These are phyloP conservation scores for Dittrichia graveolens DNA, from an alignment of 129 eudicot species.

Conservation along the genomic window DNA sequence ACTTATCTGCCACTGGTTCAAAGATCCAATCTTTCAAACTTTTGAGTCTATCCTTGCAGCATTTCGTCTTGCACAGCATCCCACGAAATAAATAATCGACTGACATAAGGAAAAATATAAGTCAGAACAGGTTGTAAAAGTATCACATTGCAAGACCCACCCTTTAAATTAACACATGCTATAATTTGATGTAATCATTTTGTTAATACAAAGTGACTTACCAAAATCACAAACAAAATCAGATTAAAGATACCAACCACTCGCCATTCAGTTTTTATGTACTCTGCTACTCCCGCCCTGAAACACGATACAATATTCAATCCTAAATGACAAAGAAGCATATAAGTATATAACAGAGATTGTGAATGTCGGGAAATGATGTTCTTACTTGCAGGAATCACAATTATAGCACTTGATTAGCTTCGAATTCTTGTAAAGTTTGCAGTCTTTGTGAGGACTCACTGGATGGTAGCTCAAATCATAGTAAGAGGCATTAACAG, in stretches of 20 bases:
- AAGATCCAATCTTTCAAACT: slow-evolving; percentile 43
- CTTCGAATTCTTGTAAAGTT: slow-evolving; percentile 69
- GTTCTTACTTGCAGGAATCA: slow-evolving; percentile 90
- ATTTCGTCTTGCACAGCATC: slow-evolving; percentile 87
- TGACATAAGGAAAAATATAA: slow-evolving; percentile 27
- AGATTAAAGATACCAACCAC: slow-evolving; percentile 86
- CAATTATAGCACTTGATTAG: slow-evolving; percentile 80
- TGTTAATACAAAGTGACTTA: slow-evolving; percentile 32
- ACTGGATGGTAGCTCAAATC: slow-evolving; percentile 86
- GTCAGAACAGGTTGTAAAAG: slow-evolving; percentile 10
- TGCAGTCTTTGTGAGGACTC: slow-evolving; percentile 79
- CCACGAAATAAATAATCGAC: slow-evolving; percentile 84
- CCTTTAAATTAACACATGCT: background rate
- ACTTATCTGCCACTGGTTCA: slow-evolving; percentile 7
- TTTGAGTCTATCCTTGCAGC: slow-evolving; percentile 64
- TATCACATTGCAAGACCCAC: background rate
- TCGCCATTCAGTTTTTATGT: slow-evolving; percentile 93
- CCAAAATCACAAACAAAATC: slow-evolving; percentile 76
- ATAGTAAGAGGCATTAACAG: slow-evolving; percentile 79
- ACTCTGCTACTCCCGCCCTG: slow-evolving; percentile 97
- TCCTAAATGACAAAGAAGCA: slow-evolving; percentile 9
- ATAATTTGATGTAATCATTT: slow-evolving; percentile 7
- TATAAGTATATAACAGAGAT: background rate
- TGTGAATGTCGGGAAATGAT: slow-evolving; percentile 1
- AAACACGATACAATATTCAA: slow-evolving; percentile 10